These are phyloP conservation scores for Penicillium sp. DNA, from an alignment of 2,329 filamentous ascomycete genomes.

Conservation along the genomic window DNA sequence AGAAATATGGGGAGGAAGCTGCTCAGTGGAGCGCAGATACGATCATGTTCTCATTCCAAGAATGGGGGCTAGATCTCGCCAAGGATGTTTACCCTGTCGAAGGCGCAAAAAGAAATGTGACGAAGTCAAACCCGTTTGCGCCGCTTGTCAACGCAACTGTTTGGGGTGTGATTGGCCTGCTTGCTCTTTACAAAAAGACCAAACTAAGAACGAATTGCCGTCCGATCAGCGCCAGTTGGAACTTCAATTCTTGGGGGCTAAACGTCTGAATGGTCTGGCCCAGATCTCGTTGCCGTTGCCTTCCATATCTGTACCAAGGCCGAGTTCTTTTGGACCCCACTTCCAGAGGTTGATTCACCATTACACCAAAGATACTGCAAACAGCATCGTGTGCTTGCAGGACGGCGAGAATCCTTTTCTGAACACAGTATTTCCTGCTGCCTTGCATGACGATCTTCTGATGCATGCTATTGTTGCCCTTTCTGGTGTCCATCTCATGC, in stretches of 20 bases:
- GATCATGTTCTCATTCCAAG: neutral
- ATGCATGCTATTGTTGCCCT: conserved; percentile 18
- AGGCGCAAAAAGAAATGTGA: conserved; percentile 20
- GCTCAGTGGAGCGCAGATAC: neutral
- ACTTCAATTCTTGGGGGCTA: neutral
- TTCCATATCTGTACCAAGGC: neutral
- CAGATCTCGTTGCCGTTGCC: neutral
- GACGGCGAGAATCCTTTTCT: conserved; percentile 18
- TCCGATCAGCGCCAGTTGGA: neutral
- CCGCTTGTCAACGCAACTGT: conserved; percentile 15
- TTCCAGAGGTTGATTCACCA: neutral
- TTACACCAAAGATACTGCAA: conserved; percentile 10
- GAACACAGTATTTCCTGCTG: conserved; percentile 15
- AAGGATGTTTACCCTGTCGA: conserved; percentile 16
- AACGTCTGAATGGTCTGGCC: neutral
- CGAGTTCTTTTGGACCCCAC: neutral
- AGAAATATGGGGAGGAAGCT: neutral
- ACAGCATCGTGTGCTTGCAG: conserved; percentile 19
- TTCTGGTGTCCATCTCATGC: conserved; percentile 16
- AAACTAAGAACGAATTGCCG: neutral
- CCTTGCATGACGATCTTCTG: conserved; percentile 14
- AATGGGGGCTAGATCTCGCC: neutral
- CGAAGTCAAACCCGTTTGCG: conserved; percentile 15
- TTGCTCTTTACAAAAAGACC: neutral
- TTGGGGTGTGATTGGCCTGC: conserved; percentile 12